Conservation (phyloP, 2,329 filamentous ascomycete species). For the Trichoderma pleuroti region DNA sequence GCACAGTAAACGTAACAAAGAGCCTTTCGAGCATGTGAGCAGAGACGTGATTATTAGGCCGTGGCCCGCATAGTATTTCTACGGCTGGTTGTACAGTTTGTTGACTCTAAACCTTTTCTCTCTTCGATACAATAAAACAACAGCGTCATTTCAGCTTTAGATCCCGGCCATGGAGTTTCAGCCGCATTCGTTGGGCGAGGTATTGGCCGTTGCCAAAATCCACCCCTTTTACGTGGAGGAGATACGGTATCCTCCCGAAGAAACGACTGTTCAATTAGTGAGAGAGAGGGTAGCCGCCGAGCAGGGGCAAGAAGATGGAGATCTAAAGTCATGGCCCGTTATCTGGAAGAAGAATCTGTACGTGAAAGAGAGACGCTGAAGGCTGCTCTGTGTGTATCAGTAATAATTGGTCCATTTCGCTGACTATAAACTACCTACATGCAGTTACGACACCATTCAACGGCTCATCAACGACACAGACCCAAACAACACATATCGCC, state of each 20-base stretch:
- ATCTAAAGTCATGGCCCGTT: slow-evolving; percentile 20
- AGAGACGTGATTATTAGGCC: neutral
- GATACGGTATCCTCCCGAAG: slow-evolving; percentile 31
- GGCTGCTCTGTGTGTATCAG: neutral
- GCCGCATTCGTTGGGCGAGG: slow-evolving; percentile 28
- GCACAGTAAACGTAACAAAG: neutral
- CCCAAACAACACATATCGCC: slow-evolving; percentile 36
- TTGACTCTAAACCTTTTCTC: neutral
- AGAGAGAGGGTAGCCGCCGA: slow-evolving; percentile 14
- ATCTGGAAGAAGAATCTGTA: slow-evolving; percentile 27
- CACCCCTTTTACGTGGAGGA: slow-evolving; percentile 36
- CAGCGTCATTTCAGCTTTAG: neutral
- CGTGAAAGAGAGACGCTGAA: neutral
- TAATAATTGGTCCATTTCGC: neutral
- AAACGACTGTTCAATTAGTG: neutral
- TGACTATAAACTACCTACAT: neutral
- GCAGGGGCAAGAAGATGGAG: neutral
- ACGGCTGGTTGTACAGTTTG: neutral
- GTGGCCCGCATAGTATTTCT: neutral
- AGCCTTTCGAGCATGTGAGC: neutral
- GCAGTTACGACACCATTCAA: slow-evolving; percentile 34
- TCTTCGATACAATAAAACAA: neutral
- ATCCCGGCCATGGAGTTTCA: neutral
- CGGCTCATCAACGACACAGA: slow-evolving; percentile 35
- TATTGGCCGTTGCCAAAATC: slow-evolving; percentile 33